Percentiles rank a stretch among this genome's conserved stretches.
Evolutionary conservation across 2,329 filamentous ascomycete genomes (phyloP).

Genomic region (Hymenoscyphus salicellus): DNA sequence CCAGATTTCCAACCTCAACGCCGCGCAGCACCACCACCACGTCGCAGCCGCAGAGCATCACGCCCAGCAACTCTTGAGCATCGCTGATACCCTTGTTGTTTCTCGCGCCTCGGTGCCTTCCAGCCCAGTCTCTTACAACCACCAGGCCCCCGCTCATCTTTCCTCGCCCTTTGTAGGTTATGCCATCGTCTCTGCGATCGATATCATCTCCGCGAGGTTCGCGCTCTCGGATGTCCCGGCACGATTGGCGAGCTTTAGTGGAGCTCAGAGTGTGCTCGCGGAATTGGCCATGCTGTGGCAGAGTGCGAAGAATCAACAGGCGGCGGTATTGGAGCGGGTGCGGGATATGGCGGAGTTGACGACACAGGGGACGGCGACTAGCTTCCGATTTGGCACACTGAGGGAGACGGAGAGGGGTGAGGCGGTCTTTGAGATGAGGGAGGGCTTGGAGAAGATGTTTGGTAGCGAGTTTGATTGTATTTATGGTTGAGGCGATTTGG

Average conservation of each 20-base stretch:
- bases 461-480: conserved; percentile 29
- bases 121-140: conserved; percentile 3
- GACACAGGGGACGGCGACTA: conserved; percentile 11
- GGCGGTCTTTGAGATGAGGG: conserved; percentile 26
- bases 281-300: conserved; percentile 59
- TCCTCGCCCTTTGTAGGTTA: conserved; percentile 63
- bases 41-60: conserved; percentile 50
- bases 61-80: conserved; percentile 50
- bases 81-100: conserved; percentile 44
- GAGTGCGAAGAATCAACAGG: conserved; percentile 49
- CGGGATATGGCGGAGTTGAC: conserved; percentile 22
- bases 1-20: conserved; percentile 42
- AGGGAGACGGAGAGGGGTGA: conserved; percentile 11
- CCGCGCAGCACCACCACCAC: conserved; percentile 44
- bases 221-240: conserved; percentile 48
- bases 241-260: conserved; percentile 52
- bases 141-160: conserved; percentile 31
- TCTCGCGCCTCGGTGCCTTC: conserved; percentile 22
- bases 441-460: conserved; percentile 43
- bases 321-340: conserved; percentile 26
- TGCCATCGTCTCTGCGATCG: conserved; percentile 60
- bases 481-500: conserved; percentile 24
- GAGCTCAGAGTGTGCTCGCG: conserved; percentile 53
- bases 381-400: conserved; percentile 17
- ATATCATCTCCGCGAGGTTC: conserved; percentile 63